Percentiles rank a stretch among this genome's conserved stretches.
Conservation (phyloP, 1,284 basidiomycete species). For the Ustilago nuda region DNA sequence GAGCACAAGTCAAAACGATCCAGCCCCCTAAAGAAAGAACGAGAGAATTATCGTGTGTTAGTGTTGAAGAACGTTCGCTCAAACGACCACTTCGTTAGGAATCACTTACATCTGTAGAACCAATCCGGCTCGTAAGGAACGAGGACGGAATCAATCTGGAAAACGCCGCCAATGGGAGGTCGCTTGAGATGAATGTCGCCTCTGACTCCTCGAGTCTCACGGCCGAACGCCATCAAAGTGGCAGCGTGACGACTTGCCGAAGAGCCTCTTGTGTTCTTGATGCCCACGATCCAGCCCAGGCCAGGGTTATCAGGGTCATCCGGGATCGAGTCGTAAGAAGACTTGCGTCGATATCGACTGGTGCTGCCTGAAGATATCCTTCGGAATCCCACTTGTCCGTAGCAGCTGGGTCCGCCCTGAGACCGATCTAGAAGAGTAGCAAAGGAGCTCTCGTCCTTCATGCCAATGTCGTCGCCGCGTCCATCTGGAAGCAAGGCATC, state of each 20-base stretch:
- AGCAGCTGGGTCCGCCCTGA: slow-evolving; percentile 53
- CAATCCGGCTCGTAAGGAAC: slow-evolving; percentile 81
- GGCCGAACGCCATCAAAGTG: slow-evolving; percentile 81
- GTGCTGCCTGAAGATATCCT: slow-evolving; percentile 18
- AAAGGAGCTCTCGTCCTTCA: slow-evolving; percentile 47
- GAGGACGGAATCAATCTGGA: slow-evolving; percentile 85
- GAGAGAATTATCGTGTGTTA: background rate
- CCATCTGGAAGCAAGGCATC: slow-evolving; percentile 38
- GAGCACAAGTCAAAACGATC: slow-evolving; percentile 22
- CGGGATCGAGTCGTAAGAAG: slow-evolving; percentile 1
- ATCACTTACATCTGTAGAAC: slow-evolving; percentile 60
- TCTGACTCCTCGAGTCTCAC: slow-evolving; percentile 74
- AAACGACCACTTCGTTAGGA: background rate
- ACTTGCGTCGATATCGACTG: slow-evolving; percentile 10
- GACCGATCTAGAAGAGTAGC: slow-evolving; percentile 57
- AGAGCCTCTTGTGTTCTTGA: slow-evolving; percentile 85
- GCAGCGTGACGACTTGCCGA: slow-evolving; percentile 79
- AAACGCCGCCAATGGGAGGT: slow-evolving; percentile 75
- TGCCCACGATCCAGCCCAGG: slow-evolving; percentile 82
- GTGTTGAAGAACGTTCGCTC: background rate
- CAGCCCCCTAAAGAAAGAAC: slow-evolving; percentile 35
- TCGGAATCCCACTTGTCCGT: slow-evolving; percentile 59
- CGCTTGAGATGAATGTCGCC: slow-evolving; percentile 13
- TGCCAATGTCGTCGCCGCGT: slow-evolving; percentile 36
- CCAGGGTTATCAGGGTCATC: slow-evolving; percentile 63